Conservation (phyloP, 2,329 filamentous ascomycete genomes). For the Helotiales sp. region DNA sequence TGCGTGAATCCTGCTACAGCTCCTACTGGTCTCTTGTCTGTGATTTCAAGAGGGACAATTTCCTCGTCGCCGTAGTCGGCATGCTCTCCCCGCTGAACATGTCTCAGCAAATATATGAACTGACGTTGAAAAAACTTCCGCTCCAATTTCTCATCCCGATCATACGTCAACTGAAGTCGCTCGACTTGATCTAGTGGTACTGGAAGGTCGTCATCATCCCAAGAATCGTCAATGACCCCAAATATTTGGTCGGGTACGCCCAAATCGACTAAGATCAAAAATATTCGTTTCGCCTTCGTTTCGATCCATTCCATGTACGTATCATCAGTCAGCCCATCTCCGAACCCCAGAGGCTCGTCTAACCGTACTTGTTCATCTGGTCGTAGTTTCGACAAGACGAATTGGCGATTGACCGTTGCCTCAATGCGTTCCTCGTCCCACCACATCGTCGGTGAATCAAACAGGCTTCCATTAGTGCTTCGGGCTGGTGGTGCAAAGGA, state of each 20-base stretch:
- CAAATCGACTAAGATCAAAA: conserved; percentile 69
- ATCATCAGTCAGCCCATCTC: conserved; percentile 64
- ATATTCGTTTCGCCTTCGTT: conserved; percentile 66
- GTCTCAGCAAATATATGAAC: conserved; percentile 68
- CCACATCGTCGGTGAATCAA: conserved; percentile 50
- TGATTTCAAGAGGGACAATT: conserved; percentile 66
- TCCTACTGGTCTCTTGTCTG: conserved; percentile 55
- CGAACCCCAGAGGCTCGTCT: conserved; percentile 64
- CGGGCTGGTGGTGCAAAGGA: conserved; percentile 28
- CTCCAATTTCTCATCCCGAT: conserved; percentile 62
- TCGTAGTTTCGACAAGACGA: conserved; percentile 63
- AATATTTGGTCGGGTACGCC: conserved; percentile 74
- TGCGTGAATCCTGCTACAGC: conserved; percentile 39
- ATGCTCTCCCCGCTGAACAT: conserved; percentile 60
- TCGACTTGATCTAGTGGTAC: conserved; percentile 65
- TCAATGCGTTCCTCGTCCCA: conserved; percentile 73
- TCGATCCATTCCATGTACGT: conserved; percentile 81
- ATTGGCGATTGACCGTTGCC: conserved; percentile 66
- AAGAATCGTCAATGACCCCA: conserved; percentile 71
- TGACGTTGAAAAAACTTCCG: conserved; percentile 70
- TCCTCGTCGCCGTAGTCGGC: conserved; percentile 66
- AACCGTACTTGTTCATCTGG: conserved; percentile 63
- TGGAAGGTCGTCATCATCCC: conserved; percentile 75
- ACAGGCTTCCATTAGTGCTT: conserved; percentile 30
- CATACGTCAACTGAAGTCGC: conserved; percentile 59